Percentiles rank a stretch among this genome's conserved stretches.
phyloP scores from a whole-genome alignment of 306 rosid species.

The Trifolium fragiferum region DNA sequence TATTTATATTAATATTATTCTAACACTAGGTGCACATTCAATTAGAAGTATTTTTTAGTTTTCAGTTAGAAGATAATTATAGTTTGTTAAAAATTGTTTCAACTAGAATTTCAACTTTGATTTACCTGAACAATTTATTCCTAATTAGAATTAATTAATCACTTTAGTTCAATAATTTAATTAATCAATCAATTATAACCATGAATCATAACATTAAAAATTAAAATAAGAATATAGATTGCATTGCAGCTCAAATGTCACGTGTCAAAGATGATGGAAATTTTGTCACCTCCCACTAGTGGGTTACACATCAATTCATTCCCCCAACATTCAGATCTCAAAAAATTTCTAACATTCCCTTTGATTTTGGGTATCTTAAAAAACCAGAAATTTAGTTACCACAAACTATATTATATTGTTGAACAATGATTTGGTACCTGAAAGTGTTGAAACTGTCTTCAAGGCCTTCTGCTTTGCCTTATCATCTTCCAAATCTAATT shows the following conservation, averaged over 20 bases:
- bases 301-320: conserved; percentile 26
- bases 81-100: too few species aligned
- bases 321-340: conserved; percentile 38
- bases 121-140: too few species aligned
- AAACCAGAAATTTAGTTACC: conserved; percentile 25
- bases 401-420: background rate
- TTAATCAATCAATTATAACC: too few species aligned
- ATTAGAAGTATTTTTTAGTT: too few species aligned
- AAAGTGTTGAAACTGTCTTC: conserved; percentile 81
- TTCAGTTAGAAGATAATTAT: too few species aligned
- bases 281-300: conserved; percentile 29
- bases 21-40: background rate
- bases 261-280: conserved; percentile 26
- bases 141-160: too few species aligned
- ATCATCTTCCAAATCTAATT: conserved; percentile 76
- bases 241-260: conserved; percentile 25
- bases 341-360: conserved; percentile 36
- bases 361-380: conserved; percentile 20
- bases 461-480: conserved; percentile 92
- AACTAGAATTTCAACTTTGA: too few species aligned
- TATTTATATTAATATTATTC: background rate
- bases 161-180: too few species aligned
- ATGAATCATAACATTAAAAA: too few species aligned
- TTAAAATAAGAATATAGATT: background rate
- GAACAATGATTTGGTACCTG: conserved; percentile 61